Base-by-base conservation (phyloP, 441 rosid genomes). In the Adansonia grandidieri region DNA sequence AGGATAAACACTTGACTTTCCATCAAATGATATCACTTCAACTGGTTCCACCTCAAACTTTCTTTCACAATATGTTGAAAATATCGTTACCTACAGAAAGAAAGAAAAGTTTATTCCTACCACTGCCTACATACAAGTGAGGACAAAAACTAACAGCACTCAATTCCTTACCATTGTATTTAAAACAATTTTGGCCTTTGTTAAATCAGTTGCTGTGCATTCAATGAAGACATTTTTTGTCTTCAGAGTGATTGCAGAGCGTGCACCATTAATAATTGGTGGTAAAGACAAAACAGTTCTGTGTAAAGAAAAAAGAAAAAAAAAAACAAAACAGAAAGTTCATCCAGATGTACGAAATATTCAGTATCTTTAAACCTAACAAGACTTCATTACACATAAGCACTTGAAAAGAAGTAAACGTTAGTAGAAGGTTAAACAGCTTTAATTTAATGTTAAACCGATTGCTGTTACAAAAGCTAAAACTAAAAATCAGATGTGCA, bases 141-240 rank as follows among this genome's bases (percentile, higher is more conserved):
- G 53, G 19, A 65, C 32, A 51, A 75, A 57, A 57, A 22, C 22
- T 73, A 82, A 61, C 69, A 32, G 50, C 53, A 77, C 71, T 51
- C 53, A 75, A 81, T 66, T 62, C 20, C 78, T 79, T 86, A 96
- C 98, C 95, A 94, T 88, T 80, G 98, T 93, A 86, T 92, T 96
- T 83, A 96, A 80, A 67, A 96, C 99, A 83, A 87, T 88, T 82
- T 89, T 94, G 80, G 99, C 99, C 91, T 93, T 93, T 3, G 96
- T 93, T 84, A 94, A 83, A 84, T 96, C 99, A 9, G 93, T 94
- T 69, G 98, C 98, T 14, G 98, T 96, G 84, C 99, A 96, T 81
- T 96, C 99, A 81, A 94, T 89, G 82, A 96, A 87, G 82, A 96
- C 93, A 86, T 94, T 96, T 87, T 89, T 94, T 28, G 99, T 96